Evolutionary conservation across 202 grass and related monocot species (phyloP).

Genomic region (Zoysia matrella): DNA sequence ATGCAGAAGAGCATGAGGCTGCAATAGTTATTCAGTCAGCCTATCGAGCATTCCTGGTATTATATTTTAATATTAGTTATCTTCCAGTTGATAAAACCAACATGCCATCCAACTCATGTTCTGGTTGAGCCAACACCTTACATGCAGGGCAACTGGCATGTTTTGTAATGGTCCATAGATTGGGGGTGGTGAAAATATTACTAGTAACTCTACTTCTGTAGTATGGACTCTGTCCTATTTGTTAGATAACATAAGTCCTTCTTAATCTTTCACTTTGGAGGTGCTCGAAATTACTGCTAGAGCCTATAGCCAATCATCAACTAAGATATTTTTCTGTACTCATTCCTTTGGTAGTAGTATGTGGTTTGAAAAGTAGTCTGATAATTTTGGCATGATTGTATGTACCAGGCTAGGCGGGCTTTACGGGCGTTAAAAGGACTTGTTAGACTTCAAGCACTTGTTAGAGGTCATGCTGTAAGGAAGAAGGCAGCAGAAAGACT

Average conservation of each 20-base stretch:
- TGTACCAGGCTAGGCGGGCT: slow-evolving; percentile 1
- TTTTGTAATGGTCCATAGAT: neutral
- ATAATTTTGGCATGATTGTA: slow-evolving; percentile 10
- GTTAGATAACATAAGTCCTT: neutral
- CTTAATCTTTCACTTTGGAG: slow-evolving; percentile 19
- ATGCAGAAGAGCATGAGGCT: slow-evolving; percentile 52
- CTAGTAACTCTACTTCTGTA: neutral
- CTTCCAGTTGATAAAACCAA: slow-evolving; percentile 5
- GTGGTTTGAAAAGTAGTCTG: slow-evolving; percentile 2
- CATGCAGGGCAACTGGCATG: neutral
- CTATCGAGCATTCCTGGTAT: too few species aligned
- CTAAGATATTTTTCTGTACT: slow-evolving; percentile 11
- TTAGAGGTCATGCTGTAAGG: too few species aligned
- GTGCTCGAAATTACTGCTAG: neutral
- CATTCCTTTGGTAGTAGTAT: neutral
- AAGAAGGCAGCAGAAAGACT: too few species aligned
- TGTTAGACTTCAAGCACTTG: too few species aligned
- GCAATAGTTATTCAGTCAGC: slow-evolving; percentile 56
- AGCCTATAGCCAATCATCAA: neutral
- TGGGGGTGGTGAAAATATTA: neutral
- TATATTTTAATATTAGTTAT: slow-evolving; percentile 1
- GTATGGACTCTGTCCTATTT: neutral
- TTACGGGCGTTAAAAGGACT: too few species aligned
- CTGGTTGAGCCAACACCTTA: neutral
- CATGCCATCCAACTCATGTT: slow-evolving; percentile 8